Percentiles rank a stretch among this genome's conserved stretches.
phyloP scores from a whole-genome alignment of 768 basidiomycete species.

The Russula vinacea region DNA sequence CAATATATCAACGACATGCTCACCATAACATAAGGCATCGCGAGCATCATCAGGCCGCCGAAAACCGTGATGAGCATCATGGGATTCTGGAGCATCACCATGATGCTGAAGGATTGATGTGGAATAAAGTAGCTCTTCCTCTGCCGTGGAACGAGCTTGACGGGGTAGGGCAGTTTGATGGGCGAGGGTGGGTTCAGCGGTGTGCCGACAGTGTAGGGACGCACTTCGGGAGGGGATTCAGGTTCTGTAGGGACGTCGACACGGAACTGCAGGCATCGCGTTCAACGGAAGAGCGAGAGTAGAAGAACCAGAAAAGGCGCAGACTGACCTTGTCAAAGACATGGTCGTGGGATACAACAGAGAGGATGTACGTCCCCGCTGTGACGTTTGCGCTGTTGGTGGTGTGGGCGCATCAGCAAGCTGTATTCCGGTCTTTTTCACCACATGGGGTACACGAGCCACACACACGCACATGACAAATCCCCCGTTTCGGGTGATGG shows the following conservation, averaged over 20 bases:
- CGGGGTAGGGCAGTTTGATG: slow-evolving; percentile 57
- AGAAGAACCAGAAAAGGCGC: slow-evolving; percentile 2
- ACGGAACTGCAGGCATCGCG: slow-evolving; percentile 49
- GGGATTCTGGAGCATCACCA: slow-evolving; percentile 76
- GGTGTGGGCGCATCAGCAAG: slow-evolving; percentile 17
- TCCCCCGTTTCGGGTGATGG: slow-evolving; percentile 53
- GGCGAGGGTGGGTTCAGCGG: slow-evolving; percentile 58
- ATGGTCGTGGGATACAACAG: slow-evolving; percentile 63
- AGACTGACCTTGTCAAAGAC: slow-evolving; percentile 62
- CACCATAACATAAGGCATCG: slow-evolving; percentile 76
- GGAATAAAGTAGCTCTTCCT: slow-evolving; percentile 65
- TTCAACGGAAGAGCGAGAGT: neutral
- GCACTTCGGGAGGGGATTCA: slow-evolving; percentile 47
- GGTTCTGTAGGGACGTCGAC: slow-evolving; percentile 54
- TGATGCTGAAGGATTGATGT: slow-evolving; percentile 65
- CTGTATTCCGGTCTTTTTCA: neutral
- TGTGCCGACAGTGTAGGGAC: slow-evolving; percentile 65
- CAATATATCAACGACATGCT: slow-evolving; percentile 18
- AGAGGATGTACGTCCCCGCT: slow-evolving; percentile 66
- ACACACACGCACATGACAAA: slow-evolving; percentile 59
- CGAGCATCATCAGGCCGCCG: slow-evolving; percentile 63
- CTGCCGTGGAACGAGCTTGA: slow-evolving; percentile 52
- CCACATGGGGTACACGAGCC: neutral
- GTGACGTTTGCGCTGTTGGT: slow-evolving; percentile 57
- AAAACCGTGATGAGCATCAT: slow-evolving; percentile 80